Percentiles rank a stretch among this genome's conserved stretches.
These are phyloP conservation scores for Didymella exigua DNA, from an alignment of 2,329 filamentous ascomycete species.

Conservation along the genomic window DNA sequence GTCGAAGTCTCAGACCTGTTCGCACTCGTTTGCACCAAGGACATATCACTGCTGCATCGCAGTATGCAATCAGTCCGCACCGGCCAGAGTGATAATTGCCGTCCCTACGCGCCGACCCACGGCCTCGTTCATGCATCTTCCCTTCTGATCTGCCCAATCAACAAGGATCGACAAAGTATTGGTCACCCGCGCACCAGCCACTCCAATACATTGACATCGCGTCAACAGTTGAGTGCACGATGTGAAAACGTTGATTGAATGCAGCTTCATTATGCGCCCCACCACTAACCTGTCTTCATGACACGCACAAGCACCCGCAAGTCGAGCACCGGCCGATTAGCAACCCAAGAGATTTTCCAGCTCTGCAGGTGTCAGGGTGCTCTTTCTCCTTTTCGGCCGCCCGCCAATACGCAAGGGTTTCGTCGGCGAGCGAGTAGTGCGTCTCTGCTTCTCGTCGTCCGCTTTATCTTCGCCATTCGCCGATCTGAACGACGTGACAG, in stretches of 20 bases:
- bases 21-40: constrained; percentile 6
- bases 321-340: constrained; percentile 18
- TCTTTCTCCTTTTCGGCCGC: constrained; percentile 69
- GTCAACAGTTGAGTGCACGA: constrained; percentile 3
- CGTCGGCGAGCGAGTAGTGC: constrained; percentile 37
- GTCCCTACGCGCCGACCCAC: constrained; percentile 34
- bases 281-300: constrained; percentile 7
- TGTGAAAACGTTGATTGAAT: constrained; percentile 11
- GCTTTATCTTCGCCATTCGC: constrained; percentile 28
- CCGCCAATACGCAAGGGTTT: constrained; percentile 57
- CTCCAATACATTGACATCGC: constrained; percentile 6
- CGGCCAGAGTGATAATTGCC: constrained; percentile 17
- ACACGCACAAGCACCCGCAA: constrained; percentile 2
- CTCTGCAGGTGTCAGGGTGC: constrained; percentile 77
- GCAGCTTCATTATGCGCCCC: constrained; percentile 13
- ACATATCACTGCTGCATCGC: constrained; percentile 1
- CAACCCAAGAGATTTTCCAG: constrained; percentile 58
- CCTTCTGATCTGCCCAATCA: constrained; percentile 22
- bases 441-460: constrained; percentile 29
- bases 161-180: constrained; percentile 10
- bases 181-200: constrained; percentile 22
- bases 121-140: constrained; percentile 29
- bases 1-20: constrained; percentile 5
- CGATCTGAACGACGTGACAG: constrained; percentile 15
- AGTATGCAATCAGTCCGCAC: background rate